Base-by-base conservation (phyloP, 495 filamentous ascomycete species). In the Apiosordaria backusii region DNA sequence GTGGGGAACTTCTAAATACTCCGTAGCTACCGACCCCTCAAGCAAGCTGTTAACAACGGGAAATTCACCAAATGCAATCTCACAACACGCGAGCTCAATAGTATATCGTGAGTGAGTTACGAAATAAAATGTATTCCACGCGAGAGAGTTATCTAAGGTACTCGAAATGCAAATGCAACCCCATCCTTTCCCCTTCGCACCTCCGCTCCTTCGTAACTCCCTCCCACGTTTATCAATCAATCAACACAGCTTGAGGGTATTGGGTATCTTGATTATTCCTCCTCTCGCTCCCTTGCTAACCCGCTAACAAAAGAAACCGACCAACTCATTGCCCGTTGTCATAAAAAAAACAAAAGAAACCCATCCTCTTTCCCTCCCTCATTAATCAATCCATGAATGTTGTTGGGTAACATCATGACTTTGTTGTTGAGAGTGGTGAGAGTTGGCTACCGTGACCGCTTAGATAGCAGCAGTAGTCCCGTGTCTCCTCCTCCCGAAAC, bases 401-500 rank as follows among this genome's bases (percentile, higher is more conserved):
- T 24, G 19, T 57, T 24, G 53, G 16, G 52, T 54, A 54, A 4
- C 52, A 24, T 50, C 18, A 50, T 50, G n/a, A n/a, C n/a, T n/a
- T n/a, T n/a, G n/a, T n/a, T n/a, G n/a, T n/a, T n/a, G n/a, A n/a
- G n/a, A n/a, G n/a, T n/a, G n/a, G n/a, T 45, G 35, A 13, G 13
- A 45, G 27, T n/a, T n/a, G n/a, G n/a, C n/a, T n/a, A 29, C 27
- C 3, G 27, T 19, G 19, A 45, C 23, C 15, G 4, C 16, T 71
- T 66, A 73, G 57, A 75, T 67, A 13, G 67, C 62, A 1, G 63
- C 64, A 54, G 67, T 70, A 55, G 60, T 74, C 0, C 55, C 61
- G 22, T 77, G 75, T 13, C 74, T 66, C 6, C 75, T 57, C 50
- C 73, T 57, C 4, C 75, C 70, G 23, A 74, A 73, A 0, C 75